Evolutionary conservation across 2,329 filamentous ascomycete genomes (phyloP).

Genomic region (Ascochyta koolunga): DNA sequence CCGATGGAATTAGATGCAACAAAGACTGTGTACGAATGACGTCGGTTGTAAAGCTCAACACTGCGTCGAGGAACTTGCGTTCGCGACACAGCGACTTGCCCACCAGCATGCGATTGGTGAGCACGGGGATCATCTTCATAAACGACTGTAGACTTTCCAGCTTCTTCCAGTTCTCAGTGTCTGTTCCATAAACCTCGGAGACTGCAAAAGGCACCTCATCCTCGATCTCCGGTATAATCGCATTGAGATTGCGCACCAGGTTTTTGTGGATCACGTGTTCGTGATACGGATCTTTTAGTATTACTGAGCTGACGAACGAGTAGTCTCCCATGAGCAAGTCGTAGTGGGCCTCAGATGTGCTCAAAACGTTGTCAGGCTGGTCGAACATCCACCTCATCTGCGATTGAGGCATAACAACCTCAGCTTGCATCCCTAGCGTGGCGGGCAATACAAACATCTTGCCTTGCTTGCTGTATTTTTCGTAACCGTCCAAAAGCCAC

Average conservation of each 20-base stretch:
- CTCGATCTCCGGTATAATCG: slow-evolving; percentile 45
- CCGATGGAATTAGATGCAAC: slow-evolving; percentile 54
- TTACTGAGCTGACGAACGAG: slow-evolving; percentile 42
- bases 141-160: slow-evolving; percentile 47
- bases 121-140: slow-evolving; percentile 47
- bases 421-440: slow-evolving; percentile 29
- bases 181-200: slow-evolving; percentile 44
- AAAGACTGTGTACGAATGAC: slow-evolving; percentile 49
- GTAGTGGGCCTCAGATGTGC: slow-evolving; percentile 45
- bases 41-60: slow-evolving; percentile 58
- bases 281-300: slow-evolving; percentile 50
- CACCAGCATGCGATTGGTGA: slow-evolving; percentile 55
- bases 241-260: slow-evolving; percentile 49
- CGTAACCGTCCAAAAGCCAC: slow-evolving; percentile 31
- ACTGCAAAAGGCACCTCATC: slow-evolving; percentile 48
- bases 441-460: slow-evolving; percentile 36
- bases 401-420: slow-evolving; percentile 44
- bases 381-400: slow-evolving; percentile 51
- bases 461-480: slow-evolving; percentile 32
- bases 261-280: slow-evolving; percentile 51
- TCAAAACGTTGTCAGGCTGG: slow-evolving; percentile 51
- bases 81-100: slow-evolving; percentile 55
- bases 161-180: slow-evolving; percentile 47
- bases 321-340: slow-evolving; percentile 49
- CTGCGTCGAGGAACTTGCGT: slow-evolving; percentile 54